phyloP scores from a whole-genome alignment of 2,329 filamentous ascomycete species.

The Neurospora sp. region DNA sequence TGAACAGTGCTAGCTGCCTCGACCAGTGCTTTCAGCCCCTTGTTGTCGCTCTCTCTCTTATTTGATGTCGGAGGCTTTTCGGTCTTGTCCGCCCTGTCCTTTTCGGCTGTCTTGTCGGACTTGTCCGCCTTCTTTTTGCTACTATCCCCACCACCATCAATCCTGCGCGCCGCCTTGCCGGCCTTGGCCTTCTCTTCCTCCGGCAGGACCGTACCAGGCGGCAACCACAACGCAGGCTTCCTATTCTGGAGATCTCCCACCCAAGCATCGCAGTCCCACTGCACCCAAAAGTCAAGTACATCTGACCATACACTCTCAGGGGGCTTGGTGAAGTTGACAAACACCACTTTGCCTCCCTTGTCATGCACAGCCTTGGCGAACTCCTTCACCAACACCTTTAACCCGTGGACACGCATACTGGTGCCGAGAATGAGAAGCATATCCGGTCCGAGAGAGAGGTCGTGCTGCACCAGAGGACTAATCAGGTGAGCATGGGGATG shows the following conservation, averaged over 20 bases:
- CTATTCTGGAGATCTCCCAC: constrained; percentile 51
- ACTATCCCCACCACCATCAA: no score
- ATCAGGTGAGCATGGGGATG: constrained; percentile 60
- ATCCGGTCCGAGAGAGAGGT: constrained; percentile 54
- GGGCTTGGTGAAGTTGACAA: constrained; percentile 64
- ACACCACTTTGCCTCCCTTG: constrained; percentile 57
- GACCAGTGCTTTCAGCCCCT: not conserved
- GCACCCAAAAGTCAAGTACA: constrained; percentile 63
- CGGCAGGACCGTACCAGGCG: constrained; percentile 27
- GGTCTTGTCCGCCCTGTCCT: not conserved
- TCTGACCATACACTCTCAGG: constrained; percentile 64
- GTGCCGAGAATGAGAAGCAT: constrained; percentile 62
- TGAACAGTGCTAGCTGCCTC: not conserved
- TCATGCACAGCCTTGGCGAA: constrained; percentile 63
- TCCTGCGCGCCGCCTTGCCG: constrained; percentile 19
- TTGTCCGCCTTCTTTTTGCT: no score
- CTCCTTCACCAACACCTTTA: constrained; percentile 61
- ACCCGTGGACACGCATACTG: constrained; percentile 58
- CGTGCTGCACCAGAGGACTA: constrained; percentile 57
- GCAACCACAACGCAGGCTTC: constrained; percentile 50
- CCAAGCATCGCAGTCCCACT: constrained; percentile 69
- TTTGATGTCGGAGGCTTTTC: not conserved
- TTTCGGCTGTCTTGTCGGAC: no score
- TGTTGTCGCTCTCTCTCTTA: not conserved
- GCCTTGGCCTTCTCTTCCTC: constrained; percentile 33